These are phyloP conservation scores for Cylindrotheca fusiformis DNA, from an alignment of 108 stramenopile species.

Conservation along the genomic window DNA sequence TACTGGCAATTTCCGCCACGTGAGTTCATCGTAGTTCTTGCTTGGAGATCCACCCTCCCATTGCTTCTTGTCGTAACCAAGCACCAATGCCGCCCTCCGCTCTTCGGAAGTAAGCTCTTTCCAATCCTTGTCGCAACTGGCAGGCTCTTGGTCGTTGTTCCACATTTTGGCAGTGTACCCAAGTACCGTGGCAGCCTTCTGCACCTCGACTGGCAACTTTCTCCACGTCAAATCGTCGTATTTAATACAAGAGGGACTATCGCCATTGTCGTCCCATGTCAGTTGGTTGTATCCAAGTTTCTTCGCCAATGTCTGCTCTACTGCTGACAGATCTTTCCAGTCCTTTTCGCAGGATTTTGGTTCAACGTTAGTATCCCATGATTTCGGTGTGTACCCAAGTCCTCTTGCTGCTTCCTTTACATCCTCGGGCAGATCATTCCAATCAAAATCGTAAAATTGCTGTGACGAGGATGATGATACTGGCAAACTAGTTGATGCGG, in stretches of 20 bases:
- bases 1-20: slow-evolving; percentile 35
- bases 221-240: slow-evolving; percentile 40
- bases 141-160: slow-evolving; percentile 27
- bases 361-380: slow-evolving; percentile 23
- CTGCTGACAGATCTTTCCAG: slow-evolving; percentile 27
- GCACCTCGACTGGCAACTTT: slow-evolving; percentile 37
- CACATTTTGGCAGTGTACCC: slow-evolving; percentile 37
- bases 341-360: slow-evolving; percentile 1
- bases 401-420: slow-evolving; percentile 31
- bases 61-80: slow-evolving; percentile 39
- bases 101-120: slow-evolving; percentile 36
- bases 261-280: slow-evolving; percentile 6
- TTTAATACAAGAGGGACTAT: neutral
- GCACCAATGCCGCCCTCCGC: slow-evolving; percentile 28
- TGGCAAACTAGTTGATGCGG: neutral
- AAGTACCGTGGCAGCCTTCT: slow-evolving; percentile 29
- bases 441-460: slow-evolving; percentile 14
- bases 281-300: slow-evolving; percentile 33
- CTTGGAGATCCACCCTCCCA: slow-evolving; percentile 29
- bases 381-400: slow-evolving; percentile 32
- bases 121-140: slow-evolving; percentile 28
- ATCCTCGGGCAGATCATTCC: slow-evolving; percentile 34
- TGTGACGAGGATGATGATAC: no score
- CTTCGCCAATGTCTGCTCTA: slow-evolving; percentile 20
- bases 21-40: slow-evolving; percentile 21